Percentiles rank a stretch among this genome's conserved stretches.
Conservation (phyloP, 345 rosid species). For the Hevea brasiliensis region DNA sequence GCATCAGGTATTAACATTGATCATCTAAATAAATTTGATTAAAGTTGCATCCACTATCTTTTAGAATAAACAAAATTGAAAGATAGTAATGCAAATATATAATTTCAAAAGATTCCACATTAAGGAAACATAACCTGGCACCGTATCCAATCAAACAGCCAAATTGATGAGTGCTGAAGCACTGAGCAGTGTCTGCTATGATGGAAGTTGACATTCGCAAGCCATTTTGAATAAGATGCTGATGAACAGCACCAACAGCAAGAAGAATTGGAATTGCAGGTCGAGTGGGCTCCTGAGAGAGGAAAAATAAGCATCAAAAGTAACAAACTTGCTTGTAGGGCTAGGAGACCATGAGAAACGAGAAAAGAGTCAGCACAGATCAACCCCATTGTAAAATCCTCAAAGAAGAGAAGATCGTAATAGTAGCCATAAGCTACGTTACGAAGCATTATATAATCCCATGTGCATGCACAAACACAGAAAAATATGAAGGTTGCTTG, state of each 20-base stretch:
- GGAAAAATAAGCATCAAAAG: constrained; percentile 5
- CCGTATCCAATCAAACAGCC: constrained; percentile 98
- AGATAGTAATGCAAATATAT: neutral
- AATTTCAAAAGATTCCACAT: constrained; percentile 2
- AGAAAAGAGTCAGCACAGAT: neutral
- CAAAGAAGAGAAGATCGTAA: neutral
- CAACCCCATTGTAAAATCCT: neutral
- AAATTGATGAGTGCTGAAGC: constrained; percentile 99
- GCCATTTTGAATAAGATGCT: constrained; percentile 98
- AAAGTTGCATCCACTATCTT: neutral
- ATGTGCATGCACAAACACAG: neutral
- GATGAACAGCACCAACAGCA: constrained; percentile 98
- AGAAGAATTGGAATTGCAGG: constrained; percentile 95
- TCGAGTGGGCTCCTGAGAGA: constrained; percentile 76
- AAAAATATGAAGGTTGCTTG: no score
- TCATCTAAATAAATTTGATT: neutral
- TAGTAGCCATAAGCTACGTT: neutral
- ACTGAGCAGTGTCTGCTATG: constrained; percentile 93
- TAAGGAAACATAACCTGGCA: constrained; percentile 63
- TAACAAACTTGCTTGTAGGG: neutral
- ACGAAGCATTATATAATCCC: neutral
- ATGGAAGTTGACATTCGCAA: constrained; percentile 92
- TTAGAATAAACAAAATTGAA: neutral
- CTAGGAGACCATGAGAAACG: constrained; percentile 10
- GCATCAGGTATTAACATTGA: neutral